These are phyloP conservation scores for Boletales sp. DNA, from an alignment of 768 basidiomycete genomes.

Conservation along the genomic window DNA sequence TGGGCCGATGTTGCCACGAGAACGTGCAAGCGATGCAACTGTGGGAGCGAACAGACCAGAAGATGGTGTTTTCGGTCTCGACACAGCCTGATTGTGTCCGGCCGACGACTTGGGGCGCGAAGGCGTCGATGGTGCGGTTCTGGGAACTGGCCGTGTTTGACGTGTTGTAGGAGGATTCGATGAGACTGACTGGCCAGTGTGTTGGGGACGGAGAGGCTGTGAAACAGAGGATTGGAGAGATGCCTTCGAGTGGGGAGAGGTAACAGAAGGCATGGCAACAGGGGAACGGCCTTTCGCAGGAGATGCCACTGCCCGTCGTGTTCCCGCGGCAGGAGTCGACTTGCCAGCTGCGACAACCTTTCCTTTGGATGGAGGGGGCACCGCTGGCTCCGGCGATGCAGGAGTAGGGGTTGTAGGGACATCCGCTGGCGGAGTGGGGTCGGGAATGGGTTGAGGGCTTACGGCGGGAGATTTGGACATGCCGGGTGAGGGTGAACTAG, in stretches of 20 bases:
- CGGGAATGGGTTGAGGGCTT: conserved; percentile 30
- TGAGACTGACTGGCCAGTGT: conserved; percentile 39
- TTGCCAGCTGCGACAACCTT: conserved; percentile 16
- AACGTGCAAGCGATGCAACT: conserved; percentile 72
- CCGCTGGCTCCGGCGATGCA: conserved; percentile 17
- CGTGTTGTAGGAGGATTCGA: conserved; percentile 31
- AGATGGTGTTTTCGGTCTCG: conserved; percentile 59
- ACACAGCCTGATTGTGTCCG: conserved; percentile 12
- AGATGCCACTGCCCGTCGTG: conserved; percentile 14
- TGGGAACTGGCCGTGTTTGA: conserved; percentile 21
- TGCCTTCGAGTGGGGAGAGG: conserved; percentile 27
- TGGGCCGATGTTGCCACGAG: conserved; percentile 48
- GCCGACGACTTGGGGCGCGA: conserved; percentile 37
- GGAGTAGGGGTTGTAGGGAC: conserved; percentile 20
- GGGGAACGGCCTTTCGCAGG: conserved; percentile 32
- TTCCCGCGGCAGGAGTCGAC: conserved; percentile 21
- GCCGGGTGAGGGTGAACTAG: conserved; percentile 29
- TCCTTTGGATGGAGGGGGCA: conserved; percentile 19
- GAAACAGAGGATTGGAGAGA: conserved; percentile 35
- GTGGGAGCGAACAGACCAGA: conserved; percentile 77
- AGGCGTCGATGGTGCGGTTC: conserved; percentile 30
- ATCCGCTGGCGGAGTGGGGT: conserved; percentile 16
- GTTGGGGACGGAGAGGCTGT: conserved; percentile 35
- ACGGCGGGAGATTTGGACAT: conserved; percentile 17
- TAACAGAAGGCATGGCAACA: conserved; percentile 14